A percentile compares a stretch with the other conserved stretches of the same genome.
These are phyloP conservation scores for Aspergillus baeticus DNA, from an alignment of 495 filamentous ascomycete genomes.

Conservation along the genomic window DNA sequence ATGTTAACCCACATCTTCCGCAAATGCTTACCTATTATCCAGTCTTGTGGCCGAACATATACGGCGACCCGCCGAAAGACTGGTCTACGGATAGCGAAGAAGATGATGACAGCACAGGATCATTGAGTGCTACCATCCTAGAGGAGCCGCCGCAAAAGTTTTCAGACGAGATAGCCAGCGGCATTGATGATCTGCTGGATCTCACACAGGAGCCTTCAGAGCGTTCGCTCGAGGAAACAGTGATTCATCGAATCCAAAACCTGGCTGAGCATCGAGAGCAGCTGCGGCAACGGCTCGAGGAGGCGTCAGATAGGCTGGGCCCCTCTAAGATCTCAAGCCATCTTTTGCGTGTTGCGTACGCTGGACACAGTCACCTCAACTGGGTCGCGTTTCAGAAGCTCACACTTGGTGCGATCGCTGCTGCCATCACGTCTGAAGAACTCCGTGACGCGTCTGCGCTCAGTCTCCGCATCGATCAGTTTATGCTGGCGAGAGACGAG, in stretches of 20 bases:
- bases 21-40: slow-evolving; percentile 12
- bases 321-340: slow-evolving; percentile 13
- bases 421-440: slow-evolving; percentile 15
- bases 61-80: not conserved
- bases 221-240: slow-evolving; percentile 6
- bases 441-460: slow-evolving; percentile 18
- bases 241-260: slow-evolving; percentile 8
- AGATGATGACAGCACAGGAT: not conserved
- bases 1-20: not conserved
- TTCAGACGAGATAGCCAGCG: slow-evolving; percentile 5
- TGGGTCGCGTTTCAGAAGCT: slow-evolving; percentile 17
- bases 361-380: slow-evolving; percentile 16
- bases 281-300: slow-evolving; percentile 17
- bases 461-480: slow-evolving; percentile 16
- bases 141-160: slow-evolving; percentile 6
- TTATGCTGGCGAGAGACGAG: not conserved
- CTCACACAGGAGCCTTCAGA: slow-evolving; percentile 12
- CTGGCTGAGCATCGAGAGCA: slow-evolving; percentile 14
- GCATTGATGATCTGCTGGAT: slow-evolving; percentile 19
- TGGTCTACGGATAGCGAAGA: too few species aligned
- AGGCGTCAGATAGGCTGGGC: slow-evolving; percentile 14
- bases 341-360: slow-evolving; percentile 18
- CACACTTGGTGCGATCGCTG: slow-evolving; percentile 10
- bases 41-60: slow-evolving; percentile 12
- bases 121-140: slow-evolving; percentile 2